Evolutionary conservation across 345 rosid species (phyloP).

Genomic region (Gossypium longicalyx): DNA sequence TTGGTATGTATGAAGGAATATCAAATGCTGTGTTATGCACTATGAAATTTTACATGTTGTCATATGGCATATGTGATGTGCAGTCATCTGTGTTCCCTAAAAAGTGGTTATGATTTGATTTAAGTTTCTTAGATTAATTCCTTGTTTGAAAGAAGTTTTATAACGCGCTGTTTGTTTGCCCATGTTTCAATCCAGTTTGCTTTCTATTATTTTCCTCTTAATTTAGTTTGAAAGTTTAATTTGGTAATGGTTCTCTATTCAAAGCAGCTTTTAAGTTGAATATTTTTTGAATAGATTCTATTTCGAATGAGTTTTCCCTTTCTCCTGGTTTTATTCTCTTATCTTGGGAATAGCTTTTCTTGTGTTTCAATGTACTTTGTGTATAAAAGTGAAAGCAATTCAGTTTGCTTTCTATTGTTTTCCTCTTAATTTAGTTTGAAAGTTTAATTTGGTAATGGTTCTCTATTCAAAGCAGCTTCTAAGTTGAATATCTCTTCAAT

Average conservation of each 20-base stretch:
- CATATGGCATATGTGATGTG: neutral
- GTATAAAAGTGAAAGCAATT: neutral
- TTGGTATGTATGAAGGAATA: conserved; percentile 50
- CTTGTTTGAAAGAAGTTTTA: neutral
- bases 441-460: neutral
- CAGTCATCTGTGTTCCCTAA: neutral
- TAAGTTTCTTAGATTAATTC: neutral
- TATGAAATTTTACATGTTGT: neutral
- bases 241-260: neutral
- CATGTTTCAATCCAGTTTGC: neutral
- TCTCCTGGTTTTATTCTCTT: neutral
- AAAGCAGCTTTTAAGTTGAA: neutral
- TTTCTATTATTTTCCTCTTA: neutral
- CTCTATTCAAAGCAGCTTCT: neutral
- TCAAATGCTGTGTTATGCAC: neutral
- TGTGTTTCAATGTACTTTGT: too few relatives aligned
- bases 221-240: neutral
- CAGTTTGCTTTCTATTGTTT: neutral
- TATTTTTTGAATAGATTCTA: neutral
- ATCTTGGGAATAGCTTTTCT: neutral
- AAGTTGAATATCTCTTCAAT: neutral
- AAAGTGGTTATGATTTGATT: neutral
- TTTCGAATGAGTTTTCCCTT: neutral
- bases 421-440: neutral
- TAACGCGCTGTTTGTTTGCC: neutral